Evolutionary conservation across 2,329 filamentous ascomycete genomes (phyloP).

Genomic region (Ascosphaera aggregata): DNA sequence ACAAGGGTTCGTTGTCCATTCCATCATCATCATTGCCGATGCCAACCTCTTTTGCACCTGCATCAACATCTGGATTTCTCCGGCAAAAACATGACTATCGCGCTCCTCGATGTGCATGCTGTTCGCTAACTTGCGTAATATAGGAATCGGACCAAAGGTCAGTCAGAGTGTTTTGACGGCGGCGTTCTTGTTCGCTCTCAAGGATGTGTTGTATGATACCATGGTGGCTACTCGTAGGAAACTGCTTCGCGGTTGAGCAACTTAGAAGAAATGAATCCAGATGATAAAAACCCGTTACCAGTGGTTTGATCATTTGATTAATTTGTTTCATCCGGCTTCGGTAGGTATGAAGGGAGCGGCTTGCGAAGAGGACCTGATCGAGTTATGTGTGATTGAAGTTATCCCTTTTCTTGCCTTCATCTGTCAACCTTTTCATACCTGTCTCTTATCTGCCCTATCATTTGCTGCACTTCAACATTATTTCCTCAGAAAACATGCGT

Average conservation of each 20-base stretch:
- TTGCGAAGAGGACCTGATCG: no score
- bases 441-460: no score
- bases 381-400: no score
- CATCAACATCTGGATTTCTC: no score
- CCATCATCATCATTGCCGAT: not conserved
- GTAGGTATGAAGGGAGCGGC: no score
- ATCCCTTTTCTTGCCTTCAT: no score
- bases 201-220: slow-evolving; percentile 71
- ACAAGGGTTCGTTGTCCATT: slow-evolving; percentile 54
- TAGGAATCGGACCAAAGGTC: slow-evolving; percentile 88
- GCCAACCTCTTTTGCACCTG: slow-evolving; percentile 2
- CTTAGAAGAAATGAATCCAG: no score
- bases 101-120: slow-evolving; percentile 3
- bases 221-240: slow-evolving; percentile 15
- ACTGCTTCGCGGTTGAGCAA: not conserved
- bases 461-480: no score
- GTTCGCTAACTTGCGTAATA: slow-evolving; percentile 5
- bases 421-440: no score
- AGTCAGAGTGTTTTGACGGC: slow-evolving; percentile 93
- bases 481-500: no score
- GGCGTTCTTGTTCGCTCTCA: slow-evolving; percentile 92
- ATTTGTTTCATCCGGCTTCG: not conserved
- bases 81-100: not conserved
- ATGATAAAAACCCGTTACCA: not conserved
- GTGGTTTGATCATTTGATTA: not conserved